Evolutionary conservation across 371 early-diverging fungal genomes (phyloP), one percentile per base, ranked within the genome.

Genomic region (Mortierella sp.): DNA sequence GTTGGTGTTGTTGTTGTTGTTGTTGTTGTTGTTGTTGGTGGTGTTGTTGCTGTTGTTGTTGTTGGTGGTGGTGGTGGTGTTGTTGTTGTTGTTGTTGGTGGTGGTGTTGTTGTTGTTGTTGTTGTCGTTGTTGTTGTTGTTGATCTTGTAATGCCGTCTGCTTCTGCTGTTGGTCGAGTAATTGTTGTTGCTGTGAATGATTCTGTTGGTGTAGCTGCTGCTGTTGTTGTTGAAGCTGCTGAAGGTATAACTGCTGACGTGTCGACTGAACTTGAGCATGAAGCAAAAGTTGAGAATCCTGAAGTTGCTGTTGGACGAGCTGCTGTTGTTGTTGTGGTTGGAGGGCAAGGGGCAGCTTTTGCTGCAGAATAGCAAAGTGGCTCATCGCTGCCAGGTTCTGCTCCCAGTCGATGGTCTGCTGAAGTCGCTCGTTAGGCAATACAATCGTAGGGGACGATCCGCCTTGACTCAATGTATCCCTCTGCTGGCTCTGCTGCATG

Each of bases 11-110:
- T 16, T 71, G 71, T 26, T 40, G 37, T 21, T 37, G 40, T 40
- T 10, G 46, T 5, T 43, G 44, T 3, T 37, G 40, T 3, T 34
- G 34, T 14, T 21, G 9, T 14, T 61, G 70, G 26, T 75, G 54
- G n/a, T 50, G 44, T 40, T 77, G 71, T 0, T 44, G 64, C 14
- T n/a, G 55, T 13, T 71, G 77, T 44, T 78, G 79, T 61, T n/a
- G 43, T 6, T 40, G 43, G 24, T 54, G n/a, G 5, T 24, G 26
- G 0, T 54, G 54, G 14, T 5, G 5, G 5, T 24, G n/a, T 37
- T 53, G 24, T 24, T 57, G 51, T 19, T 50, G 51, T 5, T 50
- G 51, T 73, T n/a, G n/a, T n/a, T n/a, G n/a, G n/a, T n/a, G n/a
- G n/a, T n/a, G n/a, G n/a, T n/a, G 3, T 40, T 37, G 67, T 24